Base-by-base conservation (phyloP, 2,329 filamentous ascomycete genomes). In the Elsinoe batatas region DNA sequence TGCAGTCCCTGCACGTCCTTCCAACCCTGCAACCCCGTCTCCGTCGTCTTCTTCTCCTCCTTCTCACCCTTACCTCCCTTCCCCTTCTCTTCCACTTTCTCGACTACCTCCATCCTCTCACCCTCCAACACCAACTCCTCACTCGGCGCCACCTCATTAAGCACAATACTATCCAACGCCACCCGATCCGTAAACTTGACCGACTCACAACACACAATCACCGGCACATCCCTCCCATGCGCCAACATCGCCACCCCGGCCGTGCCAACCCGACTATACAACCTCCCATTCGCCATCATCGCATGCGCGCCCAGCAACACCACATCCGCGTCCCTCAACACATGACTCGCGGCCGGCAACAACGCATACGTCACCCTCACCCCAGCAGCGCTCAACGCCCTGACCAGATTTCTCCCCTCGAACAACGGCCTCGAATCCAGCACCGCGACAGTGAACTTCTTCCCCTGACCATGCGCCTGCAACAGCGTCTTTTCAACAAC, bases 111-210 rank as follows among this genome's bases (percentile, higher is more conserved):
- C 53, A 54, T 46, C 55, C 43, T 53, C 35, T 46, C 44, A 6
- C 37, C 20, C 61, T 59, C 56, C 50, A 67, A 20, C 51, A 76
- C 64, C 10, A 87, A 72, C 72, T 88, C 77, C 69, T 86, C 81
- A 71, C 88, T 65, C 69, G 91, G 79, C 72, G 82, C 90, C 59
- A 96, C 85, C 74, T 98, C 93, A 69, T 98, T 98, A 65, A 89
- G 85, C 40, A 93, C 91, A 61, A 97, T 88, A 20, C 89, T 91
- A 71, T 97, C 93, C 12, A 94, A 82, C 5, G 89, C 87, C 10
- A 96, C 88, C 57, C 89, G 85, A 63, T 89, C 84, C 64, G 93
- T 87, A 69, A 97, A 96, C 72, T 97, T 98, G 73, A 97, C 84
- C 3, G 87, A 93, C 74, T 97, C 91, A 69, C 89, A 95, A 58